Conservation (phyloP, 345 rosid species). For the Garcia nutans region DNA sequence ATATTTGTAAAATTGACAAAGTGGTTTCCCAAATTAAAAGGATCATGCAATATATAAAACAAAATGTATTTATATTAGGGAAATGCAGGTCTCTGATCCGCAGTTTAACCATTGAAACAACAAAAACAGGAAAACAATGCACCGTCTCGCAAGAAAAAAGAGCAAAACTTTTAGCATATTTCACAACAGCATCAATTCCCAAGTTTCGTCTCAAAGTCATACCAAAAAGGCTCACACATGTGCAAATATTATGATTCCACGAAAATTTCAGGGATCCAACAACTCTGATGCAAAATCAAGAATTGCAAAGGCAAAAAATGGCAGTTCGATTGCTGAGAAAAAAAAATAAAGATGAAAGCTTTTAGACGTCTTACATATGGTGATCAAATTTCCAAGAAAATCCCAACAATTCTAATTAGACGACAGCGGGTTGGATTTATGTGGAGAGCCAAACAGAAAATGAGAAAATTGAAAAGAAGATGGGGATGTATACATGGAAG, state of each 20-base stretch:
- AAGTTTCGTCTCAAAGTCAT: not conserved
- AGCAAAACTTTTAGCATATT: not conserved
- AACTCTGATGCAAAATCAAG: not conserved
- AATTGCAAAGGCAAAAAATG: not conserved
- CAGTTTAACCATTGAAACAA: not conserved
- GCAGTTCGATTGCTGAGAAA: too few species aligned
- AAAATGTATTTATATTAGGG: not conserved
- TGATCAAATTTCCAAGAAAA: constrained; percentile 6
- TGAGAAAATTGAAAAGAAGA: not conserved
- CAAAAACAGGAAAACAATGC: not conserved
- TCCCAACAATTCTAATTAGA: not conserved
- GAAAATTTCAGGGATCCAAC: not conserved
- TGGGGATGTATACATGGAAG: not conserved
- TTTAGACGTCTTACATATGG: not conserved
- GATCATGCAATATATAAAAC: not conserved
- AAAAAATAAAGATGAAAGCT: constrained; percentile 2
- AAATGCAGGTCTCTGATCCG: not conserved
- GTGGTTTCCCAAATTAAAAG: not conserved
- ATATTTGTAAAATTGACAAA: not conserved
- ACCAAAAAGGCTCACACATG: not conserved
- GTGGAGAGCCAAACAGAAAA: constrained; percentile 11
- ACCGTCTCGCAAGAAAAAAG: not conserved
- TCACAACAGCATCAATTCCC: not conserved
- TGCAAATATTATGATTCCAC: not conserved
- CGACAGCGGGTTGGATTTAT: not conserved